phyloP scores from a whole-genome alignment of 2,329 filamentous ascomycete genomes.

The Lachnum nothofagi region DNA sequence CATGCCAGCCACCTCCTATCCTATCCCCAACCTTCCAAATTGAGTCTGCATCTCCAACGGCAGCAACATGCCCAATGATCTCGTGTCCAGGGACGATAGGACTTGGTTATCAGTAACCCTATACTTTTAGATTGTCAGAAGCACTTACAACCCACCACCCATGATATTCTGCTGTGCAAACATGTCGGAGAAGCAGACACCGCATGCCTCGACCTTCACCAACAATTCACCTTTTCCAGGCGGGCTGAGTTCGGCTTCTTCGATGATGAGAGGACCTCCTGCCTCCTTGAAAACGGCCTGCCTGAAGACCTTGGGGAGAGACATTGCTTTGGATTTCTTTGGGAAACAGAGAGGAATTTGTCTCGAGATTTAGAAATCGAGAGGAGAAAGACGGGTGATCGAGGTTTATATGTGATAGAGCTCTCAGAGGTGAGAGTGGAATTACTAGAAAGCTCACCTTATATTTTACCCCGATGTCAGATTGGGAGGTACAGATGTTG shows the following conservation, averaged over 20 bases:
- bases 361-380: too few relatives aligned
- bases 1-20: constrained; percentile 66
- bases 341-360: too few relatives aligned
- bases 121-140: too few relatives aligned
- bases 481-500: too few relatives aligned
- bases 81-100: constrained; percentile 68
- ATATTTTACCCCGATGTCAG: too few relatives aligned
- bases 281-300: constrained; percentile 55
- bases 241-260: constrained; percentile 53
- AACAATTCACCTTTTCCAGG: constrained; percentile 57
- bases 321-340: too few relatives aligned
- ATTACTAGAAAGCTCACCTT: too few relatives aligned
- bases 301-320: constrained; percentile 61
- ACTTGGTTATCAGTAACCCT: too few relatives aligned
- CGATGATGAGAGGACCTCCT: constrained; percentile 50
- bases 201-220: constrained; percentile 66
- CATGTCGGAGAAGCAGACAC: constrained; percentile 63
- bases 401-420: too few relatives aligned
- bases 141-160: constrained; percentile 52
- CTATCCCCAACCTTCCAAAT: constrained; percentile 59
- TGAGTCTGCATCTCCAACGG: constrained; percentile 52
- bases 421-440: too few relatives aligned
- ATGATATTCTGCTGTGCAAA: constrained; percentile 43
- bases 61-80: constrained; percentile 61
- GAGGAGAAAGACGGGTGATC: too few relatives aligned